A percentile compares a stretch with the other conserved stretches of the same genome.
Evolutionary conservation across 2,329 filamentous ascomycete genomes (phyloP).

Genomic region (Pleoardoris graminearum): DNA sequence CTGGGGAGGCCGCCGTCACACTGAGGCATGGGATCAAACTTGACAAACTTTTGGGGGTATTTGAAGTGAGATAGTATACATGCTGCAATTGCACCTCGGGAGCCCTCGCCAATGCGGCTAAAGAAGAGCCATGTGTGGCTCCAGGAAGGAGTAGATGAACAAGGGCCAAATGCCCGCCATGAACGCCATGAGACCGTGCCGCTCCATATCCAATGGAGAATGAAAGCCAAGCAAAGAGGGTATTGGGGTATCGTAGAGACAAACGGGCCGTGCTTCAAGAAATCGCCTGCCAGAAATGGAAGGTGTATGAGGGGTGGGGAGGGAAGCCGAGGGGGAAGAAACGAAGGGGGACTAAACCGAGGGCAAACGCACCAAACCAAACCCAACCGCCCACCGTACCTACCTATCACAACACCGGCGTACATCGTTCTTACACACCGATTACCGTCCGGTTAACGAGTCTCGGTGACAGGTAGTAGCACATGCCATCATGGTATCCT

Average conservation of each 20-base stretch:
- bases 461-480: constrained; percentile 5
- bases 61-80: too few species aligned
- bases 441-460: constrained; percentile 3
- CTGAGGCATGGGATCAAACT: too few species aligned
- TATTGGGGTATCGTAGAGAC: not conserved
- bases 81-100: too few species aligned
- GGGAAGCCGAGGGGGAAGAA: not conserved
- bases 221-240: not conserved
- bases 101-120: too few species aligned
- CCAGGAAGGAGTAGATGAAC: not conserved
- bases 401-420: not conserved
- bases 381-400: constrained; percentile 1
- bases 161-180: not conserved
- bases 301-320: not conserved
- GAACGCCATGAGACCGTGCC: not conserved
- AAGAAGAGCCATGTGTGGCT: too few species aligned
- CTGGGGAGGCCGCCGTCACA: too few species aligned
- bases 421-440: not conserved
- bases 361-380: not conserved
- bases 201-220: not conserved
- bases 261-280: not conserved
- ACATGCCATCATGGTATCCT: not conserved
- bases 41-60: too few species aligned
- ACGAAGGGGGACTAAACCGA: not conserved
- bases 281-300: not conserved